phyloP scores from a whole-genome alignment of 148 eudicot genomes.

The Polygonum maritimum region DNA sequence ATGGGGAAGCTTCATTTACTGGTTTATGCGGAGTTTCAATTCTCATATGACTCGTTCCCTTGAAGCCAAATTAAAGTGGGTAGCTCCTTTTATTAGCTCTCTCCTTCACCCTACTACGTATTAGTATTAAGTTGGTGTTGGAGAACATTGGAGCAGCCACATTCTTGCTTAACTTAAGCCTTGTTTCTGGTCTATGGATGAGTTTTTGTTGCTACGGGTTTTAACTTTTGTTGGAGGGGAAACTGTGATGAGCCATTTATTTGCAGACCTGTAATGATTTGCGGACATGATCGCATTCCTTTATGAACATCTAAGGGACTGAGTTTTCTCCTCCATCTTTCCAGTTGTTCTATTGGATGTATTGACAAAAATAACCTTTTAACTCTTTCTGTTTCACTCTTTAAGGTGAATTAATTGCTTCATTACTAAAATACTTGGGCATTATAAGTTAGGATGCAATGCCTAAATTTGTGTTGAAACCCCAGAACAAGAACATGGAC shows the following conservation, averaged over 20 bases:
- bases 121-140: neutral
- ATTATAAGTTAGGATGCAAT: too few species aligned
- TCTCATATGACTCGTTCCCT: slow-evolving; percentile 72
- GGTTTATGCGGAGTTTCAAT: slow-evolving; percentile 35
- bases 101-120: neutral
- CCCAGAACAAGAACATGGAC: too few species aligned
- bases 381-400: too few species aligned
- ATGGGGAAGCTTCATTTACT: slow-evolving; percentile 26
- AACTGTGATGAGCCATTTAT: slow-evolving; percentile 36
- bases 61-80: slow-evolving; percentile 49
- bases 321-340: slow-evolving; percentile 15
- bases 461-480: too few species aligned
- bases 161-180: too few species aligned
- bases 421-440: too few species aligned
- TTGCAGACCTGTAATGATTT: slow-evolving; percentile 61
- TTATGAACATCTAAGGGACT: slow-evolving; percentile 70
- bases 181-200: too few species aligned
- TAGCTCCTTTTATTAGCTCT: slow-evolving; percentile 16
- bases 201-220: too few species aligned
- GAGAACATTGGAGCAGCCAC: neutral
- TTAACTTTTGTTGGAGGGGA: neutral
- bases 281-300: slow-evolving; percentile 65
- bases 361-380: too few species aligned
- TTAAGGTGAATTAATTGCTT: too few species aligned
- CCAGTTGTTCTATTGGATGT: neutral